Conservation (phyloP, 106 monocot genomes). For the Allium sativum region DNA sequence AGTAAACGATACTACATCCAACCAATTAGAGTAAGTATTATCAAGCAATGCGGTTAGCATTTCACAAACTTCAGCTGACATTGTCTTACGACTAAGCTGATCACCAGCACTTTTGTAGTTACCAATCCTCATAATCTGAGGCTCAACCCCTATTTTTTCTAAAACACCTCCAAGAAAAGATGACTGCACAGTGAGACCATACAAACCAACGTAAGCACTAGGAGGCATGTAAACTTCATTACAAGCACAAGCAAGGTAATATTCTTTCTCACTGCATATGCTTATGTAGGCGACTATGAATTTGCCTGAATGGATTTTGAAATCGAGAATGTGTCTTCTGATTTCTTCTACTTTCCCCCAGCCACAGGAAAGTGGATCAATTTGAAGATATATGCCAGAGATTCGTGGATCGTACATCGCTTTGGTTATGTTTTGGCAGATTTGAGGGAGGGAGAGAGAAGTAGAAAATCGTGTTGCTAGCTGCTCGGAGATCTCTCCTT, state of each 20-base stretch:
- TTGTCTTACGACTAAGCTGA: constrained; percentile 53
- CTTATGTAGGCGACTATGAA: constrained; percentile 70
- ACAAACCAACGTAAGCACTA: constrained; percentile 80
- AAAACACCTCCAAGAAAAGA: constrained; percentile 75
- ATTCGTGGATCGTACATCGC: constrained; percentile 95
- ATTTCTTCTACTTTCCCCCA: constrained; percentile 98
- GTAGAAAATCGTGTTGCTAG: constrained; percentile 50
- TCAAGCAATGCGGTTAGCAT: constrained; percentile 85
- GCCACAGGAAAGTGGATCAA: constrained; percentile 87
- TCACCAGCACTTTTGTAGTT: constrained; percentile 94
- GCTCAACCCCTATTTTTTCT: constrained; percentile 90
- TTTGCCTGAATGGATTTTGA: constrained; percentile 65
- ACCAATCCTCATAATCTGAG: constrained; percentile 75
- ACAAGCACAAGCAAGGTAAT: constrained; percentile 95
- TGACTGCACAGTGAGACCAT: constrained; percentile 73
- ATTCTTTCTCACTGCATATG: constrained; percentile 83
- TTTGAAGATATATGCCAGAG: constrained; percentile 83
- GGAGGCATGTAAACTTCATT: constrained; percentile 76
- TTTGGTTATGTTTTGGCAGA: constrained; percentile 87
- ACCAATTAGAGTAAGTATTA: constrained; percentile 87
- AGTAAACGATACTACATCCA: constrained; percentile 60
- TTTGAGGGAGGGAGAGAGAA: constrained; percentile 77
- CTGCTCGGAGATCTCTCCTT: constrained; percentile 87
- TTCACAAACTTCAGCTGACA: constrained; percentile 82
- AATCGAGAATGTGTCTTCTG: constrained; percentile 75